These are phyloP conservation scores for Leucaena leucocephala DNA, from an alignment of 306 rosid genomes.

Conservation along the genomic window DNA sequence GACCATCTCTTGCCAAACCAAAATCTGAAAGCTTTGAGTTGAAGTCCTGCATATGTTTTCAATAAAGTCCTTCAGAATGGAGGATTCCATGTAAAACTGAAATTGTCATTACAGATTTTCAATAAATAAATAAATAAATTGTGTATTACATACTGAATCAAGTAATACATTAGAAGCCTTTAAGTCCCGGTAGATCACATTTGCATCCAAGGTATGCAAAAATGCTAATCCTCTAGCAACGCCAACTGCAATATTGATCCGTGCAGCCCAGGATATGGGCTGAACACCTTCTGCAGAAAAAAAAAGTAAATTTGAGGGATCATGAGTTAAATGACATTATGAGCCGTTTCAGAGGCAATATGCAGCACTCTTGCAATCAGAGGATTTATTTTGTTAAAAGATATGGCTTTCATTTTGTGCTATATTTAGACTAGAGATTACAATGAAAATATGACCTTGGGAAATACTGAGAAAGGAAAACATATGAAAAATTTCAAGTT, in stretches of 20 bases:
- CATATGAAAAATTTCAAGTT: not conserved
- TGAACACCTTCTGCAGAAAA: constrained; percentile 76
- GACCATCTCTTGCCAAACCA: constrained; percentile 98
- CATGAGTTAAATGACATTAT: constrained; percentile 12
- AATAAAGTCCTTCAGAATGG: constrained; percentile 33
- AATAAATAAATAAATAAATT: not conserved
- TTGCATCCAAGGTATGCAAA: constrained; percentile 72
- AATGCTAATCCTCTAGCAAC: constrained; percentile 83
- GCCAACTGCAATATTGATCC: constrained; percentile 70
- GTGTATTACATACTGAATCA: constrained; percentile 57
- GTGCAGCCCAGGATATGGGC: constrained; percentile 73
- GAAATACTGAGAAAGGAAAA: not conserved
- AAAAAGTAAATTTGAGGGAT: constrained; percentile 9
- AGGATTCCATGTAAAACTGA: constrained; percentile 7
- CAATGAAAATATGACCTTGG: not conserved
- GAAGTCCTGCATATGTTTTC: constrained; percentile 61
- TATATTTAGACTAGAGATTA: not conserved
- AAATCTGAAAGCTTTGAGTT: constrained; percentile 87
- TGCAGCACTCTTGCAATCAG: not conserved
- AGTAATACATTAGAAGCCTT: constrained; percentile 93
- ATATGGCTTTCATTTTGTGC: not conserved
- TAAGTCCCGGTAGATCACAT: constrained; percentile 88
- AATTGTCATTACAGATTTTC: not conserved
- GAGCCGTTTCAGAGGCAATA: constrained; percentile 10
- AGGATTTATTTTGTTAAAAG: not conserved